Base-by-base conservation (phyloP, 208 protist species). In the Crithidia brevicula region DNA sequence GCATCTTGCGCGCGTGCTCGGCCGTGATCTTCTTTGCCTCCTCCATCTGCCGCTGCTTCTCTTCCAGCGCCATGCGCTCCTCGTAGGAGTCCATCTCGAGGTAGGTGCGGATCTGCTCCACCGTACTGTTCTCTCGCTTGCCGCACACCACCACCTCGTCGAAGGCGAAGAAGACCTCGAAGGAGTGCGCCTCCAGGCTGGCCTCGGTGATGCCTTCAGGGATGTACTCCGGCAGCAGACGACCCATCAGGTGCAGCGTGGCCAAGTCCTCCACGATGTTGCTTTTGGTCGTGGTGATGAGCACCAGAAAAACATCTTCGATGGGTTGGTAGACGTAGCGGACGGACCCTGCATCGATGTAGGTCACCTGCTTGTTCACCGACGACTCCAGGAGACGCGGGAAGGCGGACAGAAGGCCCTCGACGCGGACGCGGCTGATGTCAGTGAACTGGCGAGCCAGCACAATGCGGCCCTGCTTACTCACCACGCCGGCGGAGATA, bases 191-290 rank as follows among this genome's bases (percentile, higher is more conserved):
- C 20, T 85, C 74, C 5, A 99, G 80, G 15, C 79, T 66, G 22
- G 77, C 63, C 74, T 99, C 98, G 20, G 50, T 82, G 34, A 89
- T 53, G 28, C 68, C 68, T 18, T 69, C 61, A 0, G 79, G 79
- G 31, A 96, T 82, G 72, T 98, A 98, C 75, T 98, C 96, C 10
- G 89, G 91, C 40, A 98, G 87, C 38, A 97, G 72, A 7, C 87
- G 81, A 15, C 83, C 86, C 67, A 99, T 90, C 22, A 99, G 68
- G 46, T 98, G 92, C 34, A 99, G 80, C 13, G 97, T 99, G 28
- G 97, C 97, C 0, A 99, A 77, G 76, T 99, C 98, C 71, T 99
- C 98, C 2, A 99, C 88, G 67, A 99, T 99, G 83, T 99, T 99
- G 64, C 83, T 86, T 87, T 85, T 74, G 15, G 95, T 98, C 30